Conservation (phyloP, 73 alveolate genomes). For the Loxodes magnus region DNA sequence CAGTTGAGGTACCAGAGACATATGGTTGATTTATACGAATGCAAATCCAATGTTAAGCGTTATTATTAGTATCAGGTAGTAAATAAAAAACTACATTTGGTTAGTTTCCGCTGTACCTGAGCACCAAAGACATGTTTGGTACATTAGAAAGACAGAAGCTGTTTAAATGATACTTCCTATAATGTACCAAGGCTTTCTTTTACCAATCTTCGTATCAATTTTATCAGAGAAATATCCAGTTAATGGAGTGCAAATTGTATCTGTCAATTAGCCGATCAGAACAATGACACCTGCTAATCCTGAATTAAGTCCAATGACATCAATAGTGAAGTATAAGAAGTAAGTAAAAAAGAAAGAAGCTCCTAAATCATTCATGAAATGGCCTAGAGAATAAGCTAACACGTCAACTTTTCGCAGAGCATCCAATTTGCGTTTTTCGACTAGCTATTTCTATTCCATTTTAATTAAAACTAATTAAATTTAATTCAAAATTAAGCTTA, state of each 20-base stretch:
- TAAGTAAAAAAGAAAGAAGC: conserved; percentile 47
- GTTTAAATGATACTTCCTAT: conserved; percentile 34
- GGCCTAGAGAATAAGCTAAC: too few species aligned
- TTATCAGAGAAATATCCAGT: conserved; percentile 56
- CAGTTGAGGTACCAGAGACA: conserved; percentile 36
- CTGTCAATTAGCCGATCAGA: conserved; percentile 71
- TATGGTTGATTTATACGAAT: conserved; percentile 33
- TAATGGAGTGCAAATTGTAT: conserved; percentile 66
- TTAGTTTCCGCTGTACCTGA: too few species aligned
- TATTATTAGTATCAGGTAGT: conserved; percentile 3
- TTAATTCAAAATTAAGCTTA: too few species aligned
- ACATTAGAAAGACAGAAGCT: too few species aligned
- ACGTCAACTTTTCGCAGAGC: too few species aligned
- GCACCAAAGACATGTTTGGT: too few species aligned
- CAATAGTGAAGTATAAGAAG: not conserved
- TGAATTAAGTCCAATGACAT: not conserved
- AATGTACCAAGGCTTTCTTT: conserved; percentile 75
- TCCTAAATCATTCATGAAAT: conserved; percentile 35
- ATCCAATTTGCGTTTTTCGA: too few species aligned
- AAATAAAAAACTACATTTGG: not conserved
- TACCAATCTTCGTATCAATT: conserved; percentile 54
- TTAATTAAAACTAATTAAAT: too few species aligned
- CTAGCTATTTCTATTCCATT: too few species aligned
- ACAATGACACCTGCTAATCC: conserved; percentile 24
- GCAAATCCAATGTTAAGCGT: conserved; percentile 45